Base-by-base conservation (phyloP, 768 basidiomycete genomes). In the Tulasnella sp. region DNA sequence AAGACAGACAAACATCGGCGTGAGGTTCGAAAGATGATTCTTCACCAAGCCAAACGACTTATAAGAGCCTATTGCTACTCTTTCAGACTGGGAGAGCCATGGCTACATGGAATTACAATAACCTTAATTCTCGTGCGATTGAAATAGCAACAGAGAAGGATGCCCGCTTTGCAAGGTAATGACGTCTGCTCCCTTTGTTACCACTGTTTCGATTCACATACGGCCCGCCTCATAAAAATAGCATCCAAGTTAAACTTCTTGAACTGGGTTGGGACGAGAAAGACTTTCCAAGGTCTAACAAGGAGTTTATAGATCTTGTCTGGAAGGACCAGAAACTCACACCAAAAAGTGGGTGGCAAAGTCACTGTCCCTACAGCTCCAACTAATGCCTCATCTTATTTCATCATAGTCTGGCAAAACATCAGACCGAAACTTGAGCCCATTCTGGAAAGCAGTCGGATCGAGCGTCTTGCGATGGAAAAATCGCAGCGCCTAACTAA, bases 271-370 rank as follows among this genome's bases (percentile, higher is more conserved):
- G 41, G 40, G 74, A 42, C 18, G 41, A 44, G n/a, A n/a, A 44
- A 22, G 74, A 75, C 28, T 42, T 75, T 9, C 64, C 64, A 16
- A 69, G 14, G 3, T 11, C 22, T 18, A 75, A n/a, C 11, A 48
- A 75, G 18, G 74, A 75, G 20, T 42, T 75, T 18, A n/a, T 0
- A 42, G 40, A 42, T 22, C n/a, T 42, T 12, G 74, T 42, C n/a
- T n/a, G 24, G 18, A 48, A 75, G 9, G n/a, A 75, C 18, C 74
- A 48, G 22, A 42, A 42, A 41, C 74, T 75, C 74, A 75, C 74
- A 11, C 40, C 41, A 16, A 75, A 75, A 48, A 9, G 41, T 42
- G 28, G 18, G 74, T 48, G 18, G 44, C 40, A 9, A 42, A 42
- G 42, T 42, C 42, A 9, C 42, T 14, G 42, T 14, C 4, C 42